Evolutionary conservation across 1,284 basidiomycete species (phyloP), one percentile per base, ranked within the genome.

Genomic region (Cutaneotrichosporon sp.): DNA sequence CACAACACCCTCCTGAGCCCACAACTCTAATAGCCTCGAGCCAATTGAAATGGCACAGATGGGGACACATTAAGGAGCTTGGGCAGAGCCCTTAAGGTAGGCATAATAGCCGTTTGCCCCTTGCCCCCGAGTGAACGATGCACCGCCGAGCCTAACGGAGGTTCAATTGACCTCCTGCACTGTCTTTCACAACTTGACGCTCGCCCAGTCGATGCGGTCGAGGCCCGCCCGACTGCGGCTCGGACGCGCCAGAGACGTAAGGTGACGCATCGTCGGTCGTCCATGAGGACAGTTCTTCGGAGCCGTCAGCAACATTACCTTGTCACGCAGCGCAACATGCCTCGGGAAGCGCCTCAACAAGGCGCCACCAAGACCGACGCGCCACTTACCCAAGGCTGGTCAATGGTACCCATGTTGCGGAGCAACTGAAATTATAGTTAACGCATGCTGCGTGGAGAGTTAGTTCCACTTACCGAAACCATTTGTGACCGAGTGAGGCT

Each of bases 281-380:
- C 93, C 93, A 69, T 97, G 93, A 2, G 94, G 93, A 68, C 93
- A 97, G 56, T 94, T 90, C 91, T 78, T 55, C 2, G n/a, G n/a
- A n/a, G n/a, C 17, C 26, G 21, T 38, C 41, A 33, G 52, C 33
- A 52, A 30, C n/a, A n/a, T n/a, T n/a, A n/a, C n/a, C n/a, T n/a
- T n/a, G n/a, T n/a, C n/a, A n/a, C n/a, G n/a, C n/a, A n/a, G n/a
- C n/a, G n/a, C n/a, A n/a, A n/a, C 26, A 30, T 30, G 26, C 26
- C 26, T 5, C 26, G 26, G 26, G 26, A n/a, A n/a, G 26, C 26
- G 26, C 7, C 26, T 30, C 26, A 5, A 30, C n/a, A n/a, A n/a
- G n/a, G 26, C 26, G 26, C 26, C 26, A 30, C 26, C 26, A 5
- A 30, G 26, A 30, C 7, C 39, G 22, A 15, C 22, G 15, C 9